These are phyloP conservation scores for Yarrowia galli DNA, from an alignment of 1,139 yeast species.

Conservation along the genomic window DNA sequence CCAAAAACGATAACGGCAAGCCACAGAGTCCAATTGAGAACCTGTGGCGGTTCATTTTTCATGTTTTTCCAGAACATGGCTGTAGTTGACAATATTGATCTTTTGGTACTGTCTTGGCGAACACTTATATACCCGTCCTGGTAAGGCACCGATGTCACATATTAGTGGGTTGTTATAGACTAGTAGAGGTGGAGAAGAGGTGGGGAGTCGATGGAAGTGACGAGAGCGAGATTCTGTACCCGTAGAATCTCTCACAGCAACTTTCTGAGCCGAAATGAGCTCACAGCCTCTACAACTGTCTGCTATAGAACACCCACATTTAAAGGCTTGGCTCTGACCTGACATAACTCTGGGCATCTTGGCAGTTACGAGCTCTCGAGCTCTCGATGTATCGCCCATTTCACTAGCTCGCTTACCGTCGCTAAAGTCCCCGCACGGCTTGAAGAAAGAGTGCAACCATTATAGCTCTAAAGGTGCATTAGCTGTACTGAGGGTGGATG, in stretches of 20 bases:
- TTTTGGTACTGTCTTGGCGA: no score
- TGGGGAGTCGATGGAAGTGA: no score
- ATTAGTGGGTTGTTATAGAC: background rate
- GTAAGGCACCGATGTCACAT: background rate
- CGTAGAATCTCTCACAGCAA: no score
- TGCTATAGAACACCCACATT: no score
- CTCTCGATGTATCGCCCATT: no score
- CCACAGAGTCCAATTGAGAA: conserved; percentile 17
- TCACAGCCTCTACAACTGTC: no score
- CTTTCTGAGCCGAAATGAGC: no score
- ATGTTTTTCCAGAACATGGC: conserved; percentile 15
- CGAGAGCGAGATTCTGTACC: no score
- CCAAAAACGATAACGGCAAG: conserved; percentile 1
- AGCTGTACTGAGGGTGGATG: background rate
- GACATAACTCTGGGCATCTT: background rate
- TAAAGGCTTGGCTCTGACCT: no score
- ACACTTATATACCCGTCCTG: background rate
- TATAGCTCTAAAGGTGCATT: background rate
- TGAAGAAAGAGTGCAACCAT: background rate
- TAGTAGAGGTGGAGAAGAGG: no score
- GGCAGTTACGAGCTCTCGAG: background rate
- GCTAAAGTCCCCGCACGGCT: conserved; percentile 23
- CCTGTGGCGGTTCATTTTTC: conserved; percentile 12
- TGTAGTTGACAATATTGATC: background rate
- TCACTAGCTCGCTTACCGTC: background rate